Evolutionary conservation across 2,329 filamentous ascomycete species (phyloP), one percentile per base, ranked within the genome.

Genomic region (Ophiostoma perfectum): DNA sequence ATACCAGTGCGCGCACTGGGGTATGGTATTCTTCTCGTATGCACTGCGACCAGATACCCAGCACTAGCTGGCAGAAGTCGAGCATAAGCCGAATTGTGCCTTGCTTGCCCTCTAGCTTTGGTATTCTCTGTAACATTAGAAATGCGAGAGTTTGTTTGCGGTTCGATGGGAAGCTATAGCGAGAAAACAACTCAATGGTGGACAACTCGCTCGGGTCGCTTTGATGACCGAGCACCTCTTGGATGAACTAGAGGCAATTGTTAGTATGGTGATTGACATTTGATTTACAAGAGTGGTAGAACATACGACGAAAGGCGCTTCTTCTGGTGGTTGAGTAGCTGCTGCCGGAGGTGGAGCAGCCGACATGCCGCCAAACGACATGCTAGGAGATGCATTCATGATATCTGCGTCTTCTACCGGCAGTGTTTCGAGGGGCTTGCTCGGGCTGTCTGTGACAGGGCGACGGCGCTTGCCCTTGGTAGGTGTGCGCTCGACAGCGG

Each of bases 401-500:
- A 66, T 36, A 11, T 67, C 67, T 3, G 44, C 69, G 6, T 68
- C 69, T 0, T 70, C 70, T 11, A 68, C 70, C 1, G 70, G 71
- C 71, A 80, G 79, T 8, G 77, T 84, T 66, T 88, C 86, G 11
- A 91, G 78, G 1, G 86, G 82, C 74, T 82, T 83, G 14, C 87
- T 80, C 1, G 90, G 90, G 72, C 90, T 93, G 70, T 91, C 87
- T 3, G 87, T 79, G 1, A 79, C 74, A 0, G 84, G 84, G 3
- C 91, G 81, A 75, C 93, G 93, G 72, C 91, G 81, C 78, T 94
- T 94, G 6, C 81, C 82, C 68, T 88, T 89, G 49, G 80, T 89
- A 0, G 91, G 91, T 2, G 85, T 87, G 70, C 83, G 80, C 72
- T 87, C 84, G 0, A 78, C 78, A 4, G 83, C 76, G 36, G 81